These are phyloP conservation scores for Westerdykella aurantiaca DNA, from an alignment of 2,329 filamentous ascomycete genomes.

Conservation along the genomic window DNA sequence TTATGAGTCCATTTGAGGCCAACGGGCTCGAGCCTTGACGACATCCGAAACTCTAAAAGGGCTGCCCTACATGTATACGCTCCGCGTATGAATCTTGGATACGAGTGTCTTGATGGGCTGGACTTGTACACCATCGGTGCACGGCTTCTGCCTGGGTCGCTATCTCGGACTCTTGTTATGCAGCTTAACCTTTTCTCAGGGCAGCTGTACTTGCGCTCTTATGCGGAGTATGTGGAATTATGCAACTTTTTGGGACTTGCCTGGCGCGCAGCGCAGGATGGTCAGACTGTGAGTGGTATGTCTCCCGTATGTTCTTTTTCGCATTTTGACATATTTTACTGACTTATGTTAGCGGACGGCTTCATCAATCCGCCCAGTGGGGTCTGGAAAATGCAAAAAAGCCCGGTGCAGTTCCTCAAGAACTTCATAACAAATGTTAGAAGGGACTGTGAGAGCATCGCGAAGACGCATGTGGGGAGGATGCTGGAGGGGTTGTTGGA, in stretches of 20 bases:
- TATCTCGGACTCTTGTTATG: conserved; percentile 30
- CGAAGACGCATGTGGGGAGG: conserved; percentile 43
- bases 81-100: conserved; percentile 40
- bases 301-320: too few species aligned
- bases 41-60: conserved; percentile 31
- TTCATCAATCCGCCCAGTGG: conserved; percentile 30
- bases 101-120: conserved; percentile 42
- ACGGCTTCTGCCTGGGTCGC: not conserved
- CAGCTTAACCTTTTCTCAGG: conserved; percentile 63
- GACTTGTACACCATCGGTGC: conserved; percentile 39
- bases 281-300: conserved; percentile 18
- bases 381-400: conserved; percentile 31
- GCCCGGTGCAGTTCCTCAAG: conserved; percentile 41
- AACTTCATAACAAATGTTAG: conserved; percentile 28
- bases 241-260: conserved; percentile 51
- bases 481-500: conserved; percentile 36
- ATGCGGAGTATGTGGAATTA: conserved; percentile 49
- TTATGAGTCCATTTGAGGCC: conserved; percentile 59
- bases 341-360: conserved; percentile 18
- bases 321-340: too few species aligned
- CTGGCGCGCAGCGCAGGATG: conserved; percentile 14
- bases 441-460: conserved; percentile 34
- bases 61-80: conserved; percentile 50
- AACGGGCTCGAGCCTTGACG: conserved; percentile 45
- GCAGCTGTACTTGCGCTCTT: conserved; percentile 56